Evolutionary conservation across 208 protist genomes (phyloP), one percentile per base, ranked within the genome.

Genomic region (Acanthamoeba lenticulata): DNA sequence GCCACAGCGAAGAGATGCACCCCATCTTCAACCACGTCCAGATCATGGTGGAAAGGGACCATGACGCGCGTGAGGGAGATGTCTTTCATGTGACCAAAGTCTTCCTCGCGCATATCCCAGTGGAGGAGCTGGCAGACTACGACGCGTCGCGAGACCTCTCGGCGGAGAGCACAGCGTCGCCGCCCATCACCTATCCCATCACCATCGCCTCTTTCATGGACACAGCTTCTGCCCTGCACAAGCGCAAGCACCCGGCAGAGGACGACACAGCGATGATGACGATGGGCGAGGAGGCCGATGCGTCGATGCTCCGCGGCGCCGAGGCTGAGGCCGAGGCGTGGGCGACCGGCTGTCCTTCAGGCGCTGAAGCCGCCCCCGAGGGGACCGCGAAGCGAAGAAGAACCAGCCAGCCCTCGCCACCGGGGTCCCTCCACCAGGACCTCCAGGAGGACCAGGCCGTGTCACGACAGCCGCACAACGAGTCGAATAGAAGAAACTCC

Each of bases 21-120:
- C 74, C 74, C 32, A 57, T 85, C 74, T 85, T 85, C 74, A 57
- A 47, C 24, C 74, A 85, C 55, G 74, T 85, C 32, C 74, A 85
- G 74, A 85, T 85, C 24, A 38, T 2, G 9, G 74, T 85, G 69
- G 32, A 47, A 17, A 52, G 74, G n/a, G 42, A 5, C 9, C 38
- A 19, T 9, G 44, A 57, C 40, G 44, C 24, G 5, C 32, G 19
- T 32, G 32, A 32, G 36, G 38, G 36, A 9, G 38, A 77, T 4
- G 13, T 44, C 3, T 38, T 85, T 29, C 69, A 79, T 29, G 74
- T 85, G 32, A 57, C 21, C 44, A 47, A 57, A 29, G 74, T 57
- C 45, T 57, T 29, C 1, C 74, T 85, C n/a, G 45, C 55, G 44
- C 21, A 85, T 21, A 85, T 85, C 32, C 74, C 74, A 0, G 2